These are phyloP conservation scores for Talaromyces borbonicus DNA, from an alignment of 495 filamentous ascomycete genomes.

Conservation along the genomic window DNA sequence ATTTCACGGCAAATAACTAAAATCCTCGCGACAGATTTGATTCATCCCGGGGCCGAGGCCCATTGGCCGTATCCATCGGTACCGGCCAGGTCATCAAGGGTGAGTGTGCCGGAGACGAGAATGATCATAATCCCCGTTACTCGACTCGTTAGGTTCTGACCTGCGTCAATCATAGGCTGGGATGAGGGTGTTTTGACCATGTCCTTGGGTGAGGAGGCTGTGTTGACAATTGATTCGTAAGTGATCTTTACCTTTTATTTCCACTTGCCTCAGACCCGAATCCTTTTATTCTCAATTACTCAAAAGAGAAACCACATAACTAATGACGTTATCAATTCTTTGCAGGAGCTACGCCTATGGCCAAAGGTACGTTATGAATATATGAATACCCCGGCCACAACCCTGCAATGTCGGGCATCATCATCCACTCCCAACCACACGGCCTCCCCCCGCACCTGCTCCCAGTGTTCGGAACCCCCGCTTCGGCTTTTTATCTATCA, in stretches of 20 bases:
- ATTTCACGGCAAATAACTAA: not conserved
- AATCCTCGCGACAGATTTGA: slow-evolving; percentile 53
- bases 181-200: slow-evolving; percentile 75
- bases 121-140: not conserved
- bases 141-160: not conserved
- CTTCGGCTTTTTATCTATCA: too few species aligned
- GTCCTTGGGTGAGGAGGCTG: slow-evolving; percentile 72
- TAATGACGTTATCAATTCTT: slow-evolving; percentile 15
- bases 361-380: slow-evolving; percentile 52
- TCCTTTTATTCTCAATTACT: slow-evolving; percentile 6
- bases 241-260: slow-evolving; percentile 19
- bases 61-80: slow-evolving; percentile 61
- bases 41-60: slow-evolving; percentile 53
- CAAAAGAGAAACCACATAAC: not conserved
- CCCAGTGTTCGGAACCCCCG: too few species aligned
- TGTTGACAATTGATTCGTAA: slow-evolving; percentile 67
- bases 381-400: too few species aligned
- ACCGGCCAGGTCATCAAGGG: slow-evolving; percentile 71
- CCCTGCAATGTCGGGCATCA: too few species aligned
- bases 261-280: slow-evolving; percentile 4
- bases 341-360: slow-evolving; percentile 73
- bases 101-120: slow-evolving; percentile 21
- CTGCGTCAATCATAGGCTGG: slow-evolving; percentile 49
- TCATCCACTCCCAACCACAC: too few species aligned
- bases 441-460: too few species aligned